Percentiles rank a stretch among this genome's conserved stretches.
Evolutionary conservation across 2,329 filamentous ascomycete species (phyloP).

Genomic region (Aureobasidium lini): DNA sequence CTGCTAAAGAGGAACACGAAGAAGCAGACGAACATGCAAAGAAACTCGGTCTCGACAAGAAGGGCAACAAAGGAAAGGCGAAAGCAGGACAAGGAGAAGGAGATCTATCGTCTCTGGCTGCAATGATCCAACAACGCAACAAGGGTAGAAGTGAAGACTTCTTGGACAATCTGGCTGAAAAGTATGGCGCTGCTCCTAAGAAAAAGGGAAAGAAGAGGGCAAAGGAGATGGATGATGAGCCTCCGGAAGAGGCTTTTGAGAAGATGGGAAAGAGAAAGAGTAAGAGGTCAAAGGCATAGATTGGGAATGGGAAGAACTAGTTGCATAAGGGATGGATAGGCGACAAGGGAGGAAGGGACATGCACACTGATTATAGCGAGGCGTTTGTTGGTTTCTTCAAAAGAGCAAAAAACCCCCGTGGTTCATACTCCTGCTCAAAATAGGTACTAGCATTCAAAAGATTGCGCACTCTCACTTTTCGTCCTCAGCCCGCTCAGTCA

Average conservation of each 20-base stretch:
- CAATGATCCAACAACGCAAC: constrained; percentile 67
- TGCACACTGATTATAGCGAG: too few relatives aligned
- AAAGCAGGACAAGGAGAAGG: constrained; percentile 33
- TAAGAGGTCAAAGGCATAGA: constrained; percentile 3
- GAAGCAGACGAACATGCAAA: constrained; percentile 71
- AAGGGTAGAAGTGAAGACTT: constrained; percentile 53
- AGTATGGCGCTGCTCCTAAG: constrained; percentile 50
- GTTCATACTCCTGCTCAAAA: too few relatives aligned
- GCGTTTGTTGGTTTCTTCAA: too few relatives aligned
- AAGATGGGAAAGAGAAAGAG: constrained; percentile 32
- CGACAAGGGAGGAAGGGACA: too few relatives aligned
- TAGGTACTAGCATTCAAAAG: too few relatives aligned
- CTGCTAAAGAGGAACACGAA: constrained; percentile 56
- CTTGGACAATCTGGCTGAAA: constrained; percentile 67
- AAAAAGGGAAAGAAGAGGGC: constrained; percentile 36
- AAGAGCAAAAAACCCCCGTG: too few relatives aligned
- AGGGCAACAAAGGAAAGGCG: constrained; percentile 33
- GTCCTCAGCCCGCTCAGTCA: too few relatives aligned
- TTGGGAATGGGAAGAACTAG: too few relatives aligned
- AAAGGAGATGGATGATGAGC: constrained; percentile 46
- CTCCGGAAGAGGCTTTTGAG: constrained; percentile 56
- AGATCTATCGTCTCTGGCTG: constrained; percentile 52
- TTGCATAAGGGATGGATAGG: too few relatives aligned
- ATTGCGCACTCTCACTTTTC: too few relatives aligned
- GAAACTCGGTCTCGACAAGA: constrained; percentile 66